Evolutionary conservation across 352 stramenopile genomes (phyloP).

Genomic region (Pythium periplocum): DNA sequence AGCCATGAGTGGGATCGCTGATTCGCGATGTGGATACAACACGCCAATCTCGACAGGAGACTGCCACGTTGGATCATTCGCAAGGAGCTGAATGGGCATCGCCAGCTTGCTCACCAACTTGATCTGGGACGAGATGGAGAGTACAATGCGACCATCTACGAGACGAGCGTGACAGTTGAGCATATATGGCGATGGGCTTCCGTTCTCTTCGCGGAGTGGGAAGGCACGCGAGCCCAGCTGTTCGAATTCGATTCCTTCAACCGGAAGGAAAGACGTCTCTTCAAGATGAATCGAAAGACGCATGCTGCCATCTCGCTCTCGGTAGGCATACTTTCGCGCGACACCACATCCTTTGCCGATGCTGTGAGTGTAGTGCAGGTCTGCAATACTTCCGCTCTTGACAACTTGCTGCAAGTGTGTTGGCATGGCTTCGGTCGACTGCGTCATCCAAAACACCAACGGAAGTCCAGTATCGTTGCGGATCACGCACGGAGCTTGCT

Average conservation of each 20-base stretch:
- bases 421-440: slow-evolving; percentile 13
- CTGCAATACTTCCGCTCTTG: slow-evolving; percentile 34
- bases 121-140: slow-evolving; percentile 76
- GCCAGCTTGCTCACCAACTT: slow-evolving; percentile 67
- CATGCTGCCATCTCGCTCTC: slow-evolving; percentile 49
- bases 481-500: slow-evolving; percentile 69
- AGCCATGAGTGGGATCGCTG: slow-evolving; percentile 60
- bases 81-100: slow-evolving; percentile 67
- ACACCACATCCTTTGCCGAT: slow-evolving; percentile 54
- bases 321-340: slow-evolving; percentile 62
- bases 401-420: slow-evolving; percentile 20
- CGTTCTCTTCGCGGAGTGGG: slow-evolving; percentile 44
- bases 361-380: slow-evolving; percentile 66
- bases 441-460: slow-evolving; percentile 63
- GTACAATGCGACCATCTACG: slow-evolving; percentile 71
- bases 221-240: slow-evolving; percentile 64
- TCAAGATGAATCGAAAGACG: slow-evolving; percentile 58
- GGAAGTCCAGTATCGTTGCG: slow-evolving; percentile 71
- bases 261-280: slow-evolving; percentile 53
- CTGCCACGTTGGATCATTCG: slow-evolving; percentile 76
- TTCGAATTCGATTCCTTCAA: slow-evolving; percentile 82
- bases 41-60: slow-evolving; percentile 67
- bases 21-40: slow-evolving; percentile 50
- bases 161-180: slow-evolving; percentile 64
- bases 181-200: slow-evolving; percentile 45